These are phyloP conservation scores for Alternaria sp. DNA, from an alignment of 2,329 filamentous ascomycete genomes.

Conservation along the genomic window DNA sequence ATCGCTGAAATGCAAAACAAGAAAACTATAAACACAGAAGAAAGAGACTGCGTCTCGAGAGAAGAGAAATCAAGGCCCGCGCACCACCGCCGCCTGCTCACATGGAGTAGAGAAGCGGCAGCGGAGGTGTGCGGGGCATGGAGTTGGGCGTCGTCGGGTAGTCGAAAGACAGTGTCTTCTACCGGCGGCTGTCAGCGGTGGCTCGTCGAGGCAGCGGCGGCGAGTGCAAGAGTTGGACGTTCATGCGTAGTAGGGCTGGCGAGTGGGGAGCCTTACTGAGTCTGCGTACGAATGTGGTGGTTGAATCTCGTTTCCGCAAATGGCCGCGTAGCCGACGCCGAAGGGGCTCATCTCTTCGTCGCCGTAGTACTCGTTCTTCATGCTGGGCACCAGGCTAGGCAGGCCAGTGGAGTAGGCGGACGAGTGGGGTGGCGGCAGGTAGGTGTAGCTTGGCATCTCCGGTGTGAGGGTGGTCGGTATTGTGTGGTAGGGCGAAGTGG, in stretches of 20 bases:
- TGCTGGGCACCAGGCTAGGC: conserved; percentile 64
- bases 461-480: conserved; percentile 46
- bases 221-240: conserved; percentile 33
- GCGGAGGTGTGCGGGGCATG: conserved; percentile 71
- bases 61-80: conserved; percentile 14
- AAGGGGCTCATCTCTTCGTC: conserved; percentile 68
- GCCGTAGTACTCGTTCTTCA: conserved; percentile 70
- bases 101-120: conserved; percentile 44
- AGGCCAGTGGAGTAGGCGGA: conserved; percentile 62
- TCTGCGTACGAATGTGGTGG: conserved; percentile 68
- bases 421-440: conserved; percentile 60
- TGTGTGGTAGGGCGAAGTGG: conserved; percentile 49
- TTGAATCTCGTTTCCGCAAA: conserved; percentile 68
- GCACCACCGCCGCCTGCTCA: conserved; percentile 19
- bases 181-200: conserved; percentile 46
- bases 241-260: conserved; percentile 48
- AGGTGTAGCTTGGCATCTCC: conserved; percentile 58
- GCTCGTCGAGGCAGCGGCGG: conserved; percentile 37
- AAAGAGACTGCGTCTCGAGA: conserved; percentile 27
- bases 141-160: conserved; percentile 72
- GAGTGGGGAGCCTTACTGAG: conserved; percentile 68
- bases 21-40: conserved; percentile 32
- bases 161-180: conserved; percentile 73
- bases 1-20: conserved; percentile 49
- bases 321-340: conserved; percentile 72